Base-by-base conservation (phyloP, 1,139 yeast genomes). In the Chernovozyma aurita region DNA sequence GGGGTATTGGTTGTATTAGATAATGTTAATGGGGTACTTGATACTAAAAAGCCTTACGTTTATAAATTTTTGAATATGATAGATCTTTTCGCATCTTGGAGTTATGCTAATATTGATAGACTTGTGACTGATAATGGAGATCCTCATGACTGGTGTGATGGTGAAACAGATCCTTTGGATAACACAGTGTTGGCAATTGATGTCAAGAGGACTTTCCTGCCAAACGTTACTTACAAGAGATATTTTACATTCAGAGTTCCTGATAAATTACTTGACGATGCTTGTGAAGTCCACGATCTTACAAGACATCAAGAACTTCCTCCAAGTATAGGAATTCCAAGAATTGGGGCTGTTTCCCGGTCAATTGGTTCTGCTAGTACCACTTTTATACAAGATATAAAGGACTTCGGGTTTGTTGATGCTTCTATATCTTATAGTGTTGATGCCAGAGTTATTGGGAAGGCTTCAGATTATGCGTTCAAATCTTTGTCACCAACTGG, bases 111-210 rank as follows among this genome's bases (percentile, higher is more conserved):
- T 44, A 69, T 70, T 24, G 71, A 65, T 44, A 47, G 76, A 29
- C 51, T 70, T 18, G 62, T 57, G 12, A 68, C 74, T 5, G 76
- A 70, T 44, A 55, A 66, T 38, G 74, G 73, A 1, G 72, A 69
- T 41, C 75, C 75, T 4, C 70, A 65, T 42, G 75, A 69, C 50
- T 70, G 75, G 75, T 69, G 75, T 48, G 64, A 57, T 20, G 73
- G 73, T 2, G 76, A 69, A 39, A 62, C 58, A 2, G 76, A 70
- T 44, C 73, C 75, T 3, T 58, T 51, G 40, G 76, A 70, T 45
- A 58, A 61, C 41, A 55, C 73, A 1, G 38, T 44, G 3, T 45
- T 70, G n/a, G 48, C 73, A 2, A 55, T 70, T 30, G 72, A 61
- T 41, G 61, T 66, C 18, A 62, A 63, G 43, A 49, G 71, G 20